Evolutionary conservation across 2,329 filamentous ascomycete species (phyloP).

Genomic region (Pezicula carpinea): DNA sequence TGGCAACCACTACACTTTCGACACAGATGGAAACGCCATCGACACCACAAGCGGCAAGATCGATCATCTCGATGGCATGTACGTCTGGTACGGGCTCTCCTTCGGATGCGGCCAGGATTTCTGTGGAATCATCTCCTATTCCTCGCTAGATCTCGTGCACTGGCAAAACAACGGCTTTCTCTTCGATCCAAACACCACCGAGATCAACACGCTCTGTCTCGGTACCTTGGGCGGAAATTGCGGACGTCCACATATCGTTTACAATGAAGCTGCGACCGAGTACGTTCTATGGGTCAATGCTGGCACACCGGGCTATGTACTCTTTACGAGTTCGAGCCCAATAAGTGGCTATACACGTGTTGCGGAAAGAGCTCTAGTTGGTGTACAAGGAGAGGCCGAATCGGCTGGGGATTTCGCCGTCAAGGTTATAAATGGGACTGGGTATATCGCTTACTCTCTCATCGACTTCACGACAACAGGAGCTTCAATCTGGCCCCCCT

Average conservation of each 20-base stretch:
- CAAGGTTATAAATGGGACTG: conserved; percentile 14
- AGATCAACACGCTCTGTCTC: conserved; percentile 12
- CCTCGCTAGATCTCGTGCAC: conserved; percentile 16
- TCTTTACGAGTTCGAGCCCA: conserved; percentile 13
- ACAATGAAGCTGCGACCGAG: conserved; percentile 10
- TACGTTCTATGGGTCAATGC: conserved; percentile 16
- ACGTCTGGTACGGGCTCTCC: conserved; percentile 20
- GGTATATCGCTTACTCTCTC: conserved; percentile 18
- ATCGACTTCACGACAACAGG: conserved; percentile 19
- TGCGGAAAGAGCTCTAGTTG: conserved; percentile 12
- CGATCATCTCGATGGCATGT: conserved; percentile 16
- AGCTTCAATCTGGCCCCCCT: conserved; percentile 21
- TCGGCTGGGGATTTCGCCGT: conserved; percentile 17
- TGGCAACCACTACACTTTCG: conserved; percentile 14
- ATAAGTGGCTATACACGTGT: conserved; percentile 10
- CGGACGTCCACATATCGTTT: conserved; percentile 17
- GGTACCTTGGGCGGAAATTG: conserved; percentile 11
- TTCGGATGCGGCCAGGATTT: conserved; percentile 16
- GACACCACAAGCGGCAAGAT: conserved; percentile 22
- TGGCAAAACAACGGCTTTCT: conserved; percentile 17
- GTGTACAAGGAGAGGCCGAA: conserved; percentile 12
- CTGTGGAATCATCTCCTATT: conserved; percentile 19
- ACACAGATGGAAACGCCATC: conserved; percentile 21
- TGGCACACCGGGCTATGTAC: conserved; percentile 12
- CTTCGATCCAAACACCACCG: conserved; percentile 14